Percentiles rank a stretch among this genome's conserved stretches.
Evolutionary conservation across 805 yeast genomes (phyloP).

Genomic region (Saturnispora mendoncae): DNA sequence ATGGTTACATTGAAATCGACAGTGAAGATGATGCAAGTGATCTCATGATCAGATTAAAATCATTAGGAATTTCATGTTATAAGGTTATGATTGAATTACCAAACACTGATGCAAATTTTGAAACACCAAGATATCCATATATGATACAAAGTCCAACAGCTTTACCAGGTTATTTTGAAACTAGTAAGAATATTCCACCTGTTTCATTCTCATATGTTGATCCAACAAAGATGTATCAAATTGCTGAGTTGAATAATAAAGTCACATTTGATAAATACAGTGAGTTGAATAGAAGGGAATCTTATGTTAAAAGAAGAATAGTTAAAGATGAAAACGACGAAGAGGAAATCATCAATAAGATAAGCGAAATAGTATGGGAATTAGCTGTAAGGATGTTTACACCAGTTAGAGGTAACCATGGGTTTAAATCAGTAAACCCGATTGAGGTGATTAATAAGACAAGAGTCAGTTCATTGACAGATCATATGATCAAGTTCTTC

Average conservation of each 20-base stretch:
- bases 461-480: slow-evolving; percentile 23
- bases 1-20: slow-evolving; percentile 27
- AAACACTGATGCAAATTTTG: slow-evolving; percentile 11
- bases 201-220: slow-evolving; percentile 22
- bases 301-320: slow-evolving; percentile 7
- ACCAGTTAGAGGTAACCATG: slow-evolving; percentile 5
- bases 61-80: slow-evolving; percentile 22
- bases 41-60: slow-evolving; percentile 18
- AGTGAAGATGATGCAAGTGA: slow-evolving; percentile 21
- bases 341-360: slow-evolving; percentile 10
- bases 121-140: slow-evolving; percentile 12
- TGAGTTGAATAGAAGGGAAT: slow-evolving; percentile 10
- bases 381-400: slow-evolving; percentile 15
- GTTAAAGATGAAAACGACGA: slow-evolving; percentile 4
- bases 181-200: neutral
- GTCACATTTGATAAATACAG: slow-evolving; percentile 18
- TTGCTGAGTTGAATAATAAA: slow-evolving; percentile 22
- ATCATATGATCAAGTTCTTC: slow-evolving; percentile 25
- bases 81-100: slow-evolving; percentile 26
- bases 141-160: neutral
- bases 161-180: neutral
- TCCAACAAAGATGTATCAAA: slow-evolving; percentile 22
- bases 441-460: slow-evolving; percentile 13
- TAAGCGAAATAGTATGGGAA: slow-evolving; percentile 20
- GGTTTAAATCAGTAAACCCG: slow-evolving; percentile 3